Percentiles rank a stretch among this genome's conserved stretches.
Conservation (phyloP, 164 flowering plant genomes). For the Brasenia schreberi region DNA sequence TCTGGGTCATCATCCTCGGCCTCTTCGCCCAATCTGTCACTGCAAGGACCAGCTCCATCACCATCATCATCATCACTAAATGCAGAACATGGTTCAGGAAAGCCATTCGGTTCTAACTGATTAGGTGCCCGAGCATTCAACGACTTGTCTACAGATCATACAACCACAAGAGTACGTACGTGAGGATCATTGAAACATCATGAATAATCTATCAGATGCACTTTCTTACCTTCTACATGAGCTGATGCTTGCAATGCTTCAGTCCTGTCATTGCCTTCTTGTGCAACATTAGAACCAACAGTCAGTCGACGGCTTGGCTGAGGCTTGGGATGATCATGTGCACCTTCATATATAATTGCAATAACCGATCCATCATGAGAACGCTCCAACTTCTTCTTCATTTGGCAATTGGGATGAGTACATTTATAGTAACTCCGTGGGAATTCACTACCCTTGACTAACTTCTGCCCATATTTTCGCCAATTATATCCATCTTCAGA, state of each 20-base stretch:
- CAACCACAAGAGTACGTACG: not conserved
- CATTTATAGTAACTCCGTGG: conserved; percentile 65
- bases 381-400: conserved; percentile 58
- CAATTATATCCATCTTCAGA: conserved; percentile 66
- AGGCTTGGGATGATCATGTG: conserved; percentile 58
- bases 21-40: conserved; percentile 22
- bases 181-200: not conserved
- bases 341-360: conserved; percentile 49
- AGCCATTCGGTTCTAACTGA: conserved; percentile 11
- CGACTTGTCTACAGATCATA: conserved; percentile 21
- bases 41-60: conserved; percentile 9
- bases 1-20: conserved; percentile 24
- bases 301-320: conserved; percentile 24
- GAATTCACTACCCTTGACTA: conserved; percentile 57
- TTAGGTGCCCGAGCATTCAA: conserved; percentile 15
- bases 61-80: conserved; percentile 15
- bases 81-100: conserved; percentile 10
- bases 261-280: conserved; percentile 12
- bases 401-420: conserved; percentile 49
- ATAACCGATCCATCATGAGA: conserved; percentile 45
- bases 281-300: conserved; percentile 17
- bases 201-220: not conserved
- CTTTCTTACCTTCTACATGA: conserved; percentile 28
- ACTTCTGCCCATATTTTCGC: conserved; percentile 78
- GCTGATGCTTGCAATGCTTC: conserved; percentile 12